phyloP scores from a whole-genome alignment of 2,329 filamentous ascomycete species.

The Tolypocladium ovalisporum region DNA sequence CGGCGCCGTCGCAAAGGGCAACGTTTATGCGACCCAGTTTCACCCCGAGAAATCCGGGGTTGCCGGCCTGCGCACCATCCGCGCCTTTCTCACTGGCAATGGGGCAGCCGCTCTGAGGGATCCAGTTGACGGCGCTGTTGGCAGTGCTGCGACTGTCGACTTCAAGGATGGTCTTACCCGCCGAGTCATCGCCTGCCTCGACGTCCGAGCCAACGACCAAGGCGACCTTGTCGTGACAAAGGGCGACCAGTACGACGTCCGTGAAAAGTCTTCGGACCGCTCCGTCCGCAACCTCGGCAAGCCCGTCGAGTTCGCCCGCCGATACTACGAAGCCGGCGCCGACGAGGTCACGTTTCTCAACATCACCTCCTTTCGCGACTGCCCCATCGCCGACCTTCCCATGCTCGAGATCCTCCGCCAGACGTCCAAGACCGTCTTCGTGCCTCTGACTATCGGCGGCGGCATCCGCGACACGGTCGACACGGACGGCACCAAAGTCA shows the following conservation, averaged over 20 bases:
- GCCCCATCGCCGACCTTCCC: slow-evolving; percentile 79
- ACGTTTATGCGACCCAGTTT: slow-evolving; percentile 88
- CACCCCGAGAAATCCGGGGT: slow-evolving; percentile 95
- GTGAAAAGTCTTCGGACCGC: slow-evolving; percentile 62
- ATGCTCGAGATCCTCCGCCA: slow-evolving; percentile 90
- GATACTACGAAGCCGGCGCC: slow-evolving; percentile 92
- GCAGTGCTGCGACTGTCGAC: slow-evolving; percentile 7
- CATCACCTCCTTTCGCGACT: slow-evolving; percentile 96
- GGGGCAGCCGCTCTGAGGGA: slow-evolving; percentile 39
- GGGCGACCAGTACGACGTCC: slow-evolving; percentile 96
- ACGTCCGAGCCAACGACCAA: slow-evolving; percentile 87
- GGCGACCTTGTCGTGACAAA: slow-evolving; percentile 97
- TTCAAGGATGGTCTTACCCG: slow-evolving; percentile 67
- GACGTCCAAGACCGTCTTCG: slow-evolving; percentile 86
- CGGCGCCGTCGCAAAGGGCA: slow-evolving; percentile 75
- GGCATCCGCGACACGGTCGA: slow-evolving; percentile 91
- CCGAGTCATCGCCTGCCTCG: slow-evolving; percentile 88
- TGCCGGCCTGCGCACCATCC: slow-evolving; percentile 73
- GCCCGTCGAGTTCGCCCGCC: slow-evolving; percentile 85
- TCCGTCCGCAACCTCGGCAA: slow-evolving; percentile 87
- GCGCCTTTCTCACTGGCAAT: slow-evolving; percentile 73
- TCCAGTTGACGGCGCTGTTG: slow-evolving; percentile 4
- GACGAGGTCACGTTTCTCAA: slow-evolving; percentile 97
- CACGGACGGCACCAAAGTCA: slow-evolving; percentile 74
- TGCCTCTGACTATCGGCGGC: slow-evolving; percentile 89